Base-by-base conservation (phyloP, 768 basidiomycete species). In the Xanthoconium stramineum region DNA sequence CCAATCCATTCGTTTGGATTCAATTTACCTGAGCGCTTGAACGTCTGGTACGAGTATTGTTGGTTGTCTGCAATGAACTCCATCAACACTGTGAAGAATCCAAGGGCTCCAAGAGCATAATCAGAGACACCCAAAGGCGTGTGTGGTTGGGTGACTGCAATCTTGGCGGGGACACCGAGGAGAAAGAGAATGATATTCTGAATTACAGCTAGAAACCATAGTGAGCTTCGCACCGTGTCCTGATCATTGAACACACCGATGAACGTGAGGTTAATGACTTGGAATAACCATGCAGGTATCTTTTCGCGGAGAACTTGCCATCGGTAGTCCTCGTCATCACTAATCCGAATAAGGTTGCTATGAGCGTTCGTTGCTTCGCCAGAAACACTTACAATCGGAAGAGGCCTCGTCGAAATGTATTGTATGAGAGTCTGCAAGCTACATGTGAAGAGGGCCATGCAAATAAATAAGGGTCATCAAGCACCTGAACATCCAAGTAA, bases 21-120 rank as follows among this genome's bases (percentile, higher is more conserved):
- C 65, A 61, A 63, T 63, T 59, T 76, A 59, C 59, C 67, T 57
- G 74, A 17, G 69, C 69, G 83, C 70, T 98, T 98, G 72, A 85
- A 89, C 0, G 81, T 81, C 60, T 92, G 90, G 72, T 79, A 96
- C 4, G 88, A 83, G 70, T 83, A 94, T 64, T 98, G 96, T 68
- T 94, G 91, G 62, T 95, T 94, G 70, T 98, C 96, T 5, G 95
- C 82, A 1, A 81, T 84, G 73, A 91, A 93, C 67, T 98, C 95
- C 36, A 84, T 59, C 2, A 74, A 78, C 44, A 96, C 69, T 15
- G 83, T 73, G 15, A 79, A 53, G 10, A 96, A 71, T 3, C 86
- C 84, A 5, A 86, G 66, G 0, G 70, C 61, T 8, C 83, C 78
- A 32, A 97, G 81, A 24, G 78, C 45, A 60, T 81, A 80, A 64